Conservation (phyloP, 768 basidiomycete genomes). For the Pleurotus cornucopiae region DNA sequence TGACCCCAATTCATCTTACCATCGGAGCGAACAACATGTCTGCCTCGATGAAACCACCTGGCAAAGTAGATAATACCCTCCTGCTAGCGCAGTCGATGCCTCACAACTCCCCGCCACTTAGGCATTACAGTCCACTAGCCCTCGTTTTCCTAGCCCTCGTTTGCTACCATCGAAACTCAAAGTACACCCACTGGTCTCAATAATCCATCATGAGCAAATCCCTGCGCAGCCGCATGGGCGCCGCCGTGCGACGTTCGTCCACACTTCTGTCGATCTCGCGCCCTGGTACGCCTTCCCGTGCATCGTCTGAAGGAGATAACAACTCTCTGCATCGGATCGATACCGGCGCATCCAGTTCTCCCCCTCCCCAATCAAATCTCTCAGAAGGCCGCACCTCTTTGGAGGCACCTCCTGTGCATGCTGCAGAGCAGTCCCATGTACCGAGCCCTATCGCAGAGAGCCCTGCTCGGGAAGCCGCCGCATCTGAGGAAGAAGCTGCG, state of each 20-base stretch:
- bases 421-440: slow-evolving; percentile 17
- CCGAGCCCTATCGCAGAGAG: slow-evolving; percentile 73
- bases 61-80: slow-evolving; percentile 33
- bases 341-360: slow-evolving; percentile 20
- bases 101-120: slow-evolving; percentile 14
- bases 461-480: slow-evolving; percentile 54
- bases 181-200: slow-evolving; percentile 18
- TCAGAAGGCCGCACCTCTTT: slow-evolving; percentile 1
- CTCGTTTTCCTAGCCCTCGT: slow-evolving; percentile 12
- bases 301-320: slow-evolving; percentile 21
- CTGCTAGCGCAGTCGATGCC: slow-evolving; percentile 9
- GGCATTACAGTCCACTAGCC: slow-evolving; percentile 7
- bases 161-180: slow-evolving; percentile 13
- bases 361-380: slow-evolving; percentile 16
- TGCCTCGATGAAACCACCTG: slow-evolving; percentile 44
- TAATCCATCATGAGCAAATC: slow-evolving; percentile 29
- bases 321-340: slow-evolving; percentile 19
- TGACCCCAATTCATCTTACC: slow-evolving; percentile 6
- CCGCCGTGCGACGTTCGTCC: slow-evolving; percentile 58
- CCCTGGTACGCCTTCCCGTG: slow-evolving; percentile 24
- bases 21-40: slow-evolving; percentile 1
- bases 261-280: slow-evolving; percentile 41
- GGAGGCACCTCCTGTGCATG: slow-evolving; percentile 20
- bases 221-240: slow-evolving; percentile 58
- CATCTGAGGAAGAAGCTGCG: slow-evolving; percentile 24